phyloP scores from a whole-genome alignment of 371 early-diverging fungal species.

The Mucor mucedo region DNA sequence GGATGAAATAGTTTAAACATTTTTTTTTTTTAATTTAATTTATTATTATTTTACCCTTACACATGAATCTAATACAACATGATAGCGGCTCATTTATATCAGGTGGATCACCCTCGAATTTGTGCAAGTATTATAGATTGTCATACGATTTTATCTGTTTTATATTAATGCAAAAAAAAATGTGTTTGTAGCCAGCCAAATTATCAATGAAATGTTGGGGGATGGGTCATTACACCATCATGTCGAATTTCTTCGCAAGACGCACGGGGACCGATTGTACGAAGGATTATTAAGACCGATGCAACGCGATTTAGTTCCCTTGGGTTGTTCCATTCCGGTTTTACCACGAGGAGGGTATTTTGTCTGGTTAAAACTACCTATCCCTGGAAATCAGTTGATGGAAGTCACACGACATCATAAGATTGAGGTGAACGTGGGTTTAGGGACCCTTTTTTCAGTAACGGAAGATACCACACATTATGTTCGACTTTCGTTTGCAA shows the following conservation, averaged over 20 bases:
- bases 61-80: background rate
- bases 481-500: conserved; percentile 34
- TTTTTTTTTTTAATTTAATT: background rate
- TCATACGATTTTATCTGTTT: background rate
- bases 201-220: conserved; percentile 36
- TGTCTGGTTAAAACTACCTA: conserved; percentile 48
- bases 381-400: conserved; percentile 23
- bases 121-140: conserved; percentile 21
- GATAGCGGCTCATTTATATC: conserved; percentile 47
- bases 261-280: conserved; percentile 27
- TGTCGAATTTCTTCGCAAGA: conserved; percentile 20
- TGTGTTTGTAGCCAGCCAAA: conserved; percentile 29
- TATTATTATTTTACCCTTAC: background rate
- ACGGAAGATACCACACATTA: conserved; percentile 1
- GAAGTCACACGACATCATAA: conserved; percentile 20
- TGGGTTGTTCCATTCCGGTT: conserved; percentile 34
- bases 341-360: conserved; percentile 50
- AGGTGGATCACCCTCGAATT: conserved; percentile 44
- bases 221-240: conserved; percentile 26
- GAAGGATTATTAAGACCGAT: conserved; percentile 35
- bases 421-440: conserved; percentile 31
- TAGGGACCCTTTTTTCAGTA: conserved; percentile 32
- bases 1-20: too few species aligned
- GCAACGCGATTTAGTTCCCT: conserved; percentile 28
- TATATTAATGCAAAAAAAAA: background rate